phyloP scores from a whole-genome alignment of 805 yeast genomes.

The Metschnikowia matae region DNA sequence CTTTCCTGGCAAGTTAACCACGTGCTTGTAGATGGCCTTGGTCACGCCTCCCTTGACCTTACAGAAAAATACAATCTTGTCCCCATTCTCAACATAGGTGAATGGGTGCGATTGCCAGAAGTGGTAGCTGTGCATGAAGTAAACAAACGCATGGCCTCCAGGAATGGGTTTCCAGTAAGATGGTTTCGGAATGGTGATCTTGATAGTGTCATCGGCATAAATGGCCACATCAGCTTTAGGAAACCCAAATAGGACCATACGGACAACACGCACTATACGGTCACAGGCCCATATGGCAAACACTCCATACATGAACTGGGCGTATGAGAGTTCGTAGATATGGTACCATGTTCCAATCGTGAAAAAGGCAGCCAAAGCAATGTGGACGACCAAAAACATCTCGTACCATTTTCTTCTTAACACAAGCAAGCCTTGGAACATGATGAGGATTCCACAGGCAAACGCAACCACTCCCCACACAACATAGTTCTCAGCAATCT shows the following conservation, averaged over 20 bases:
- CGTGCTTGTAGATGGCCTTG: constrained; percentile 25
- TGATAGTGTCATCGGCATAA: constrained; percentile 43
- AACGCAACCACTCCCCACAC: constrained; percentile 14
- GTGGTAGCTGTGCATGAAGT: constrained; percentile 46
- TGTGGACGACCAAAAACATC: constrained; percentile 21
- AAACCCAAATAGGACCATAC: constrained; percentile 33
- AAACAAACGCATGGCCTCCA: constrained; percentile 55
- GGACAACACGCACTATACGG: constrained; percentile 30
- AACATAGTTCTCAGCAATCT: constrained; percentile 7
- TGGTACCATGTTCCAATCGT: constrained; percentile 21
- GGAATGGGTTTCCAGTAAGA: constrained; percentile 46
- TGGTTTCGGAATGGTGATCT: constrained; percentile 46
- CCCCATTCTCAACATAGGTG: constrained; percentile 34
- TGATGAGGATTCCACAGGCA: constrained; percentile 11
- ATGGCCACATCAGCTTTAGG: constrained; percentile 32
- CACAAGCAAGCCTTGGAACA: constrained; percentile 16
- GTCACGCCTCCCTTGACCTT: constrained; percentile 39
- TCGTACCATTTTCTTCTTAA: constrained; percentile 23
- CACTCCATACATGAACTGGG: constrained; percentile 42
- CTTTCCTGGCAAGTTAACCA: constrained; percentile 27
- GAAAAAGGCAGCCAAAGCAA: constrained; percentile 20
- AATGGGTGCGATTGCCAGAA: constrained; percentile 68
- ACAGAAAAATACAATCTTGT: constrained; percentile 27
- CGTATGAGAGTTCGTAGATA: constrained; percentile 18
- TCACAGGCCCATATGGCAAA: constrained; percentile 61